These are phyloP conservation scores for Salvia sclarea DNA, from an alignment of 305 asterid genomes.

Conservation along the genomic window DNA sequence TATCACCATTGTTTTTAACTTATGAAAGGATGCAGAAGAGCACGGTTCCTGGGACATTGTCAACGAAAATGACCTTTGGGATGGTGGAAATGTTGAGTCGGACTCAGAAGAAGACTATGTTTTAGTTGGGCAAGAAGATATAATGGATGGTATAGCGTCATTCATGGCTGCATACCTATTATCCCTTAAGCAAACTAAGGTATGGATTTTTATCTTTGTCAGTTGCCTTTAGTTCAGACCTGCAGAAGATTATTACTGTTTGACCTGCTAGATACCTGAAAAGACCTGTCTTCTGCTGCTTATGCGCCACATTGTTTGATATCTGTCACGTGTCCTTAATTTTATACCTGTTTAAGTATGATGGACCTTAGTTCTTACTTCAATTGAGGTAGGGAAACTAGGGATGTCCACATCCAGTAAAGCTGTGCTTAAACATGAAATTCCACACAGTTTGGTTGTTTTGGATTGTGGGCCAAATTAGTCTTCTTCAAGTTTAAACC, in stretches of 20 bases:
- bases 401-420: neutral
- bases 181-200: constrained; percentile 94
- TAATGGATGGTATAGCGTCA: constrained; percentile 96
- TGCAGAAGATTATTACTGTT: constrained; percentile 19
- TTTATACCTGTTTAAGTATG: too few species aligned
- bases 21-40: constrained; percentile 66
- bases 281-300: constrained; percentile 10
- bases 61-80: constrained; percentile 86
- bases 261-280: constrained; percentile 19
- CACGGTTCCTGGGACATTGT: constrained; percentile 93
- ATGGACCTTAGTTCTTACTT: too few species aligned
- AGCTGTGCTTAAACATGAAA: neutral
- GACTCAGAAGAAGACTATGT: constrained; percentile 87
- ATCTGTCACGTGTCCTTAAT: neutral
- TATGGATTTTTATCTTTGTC: constrained; percentile 30
- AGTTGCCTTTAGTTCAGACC: constrained; percentile 18
- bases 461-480: neutral
- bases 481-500: neutral
- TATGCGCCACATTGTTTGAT: neutral
- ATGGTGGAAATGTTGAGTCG: constrained; percentile 57
- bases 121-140: constrained; percentile 93
- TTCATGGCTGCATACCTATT: constrained; percentile 94
- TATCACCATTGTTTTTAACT: constrained; percentile 26
- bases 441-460: neutral
- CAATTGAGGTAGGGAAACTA: neutral